phyloP scores from a whole-genome alignment of 2,329 filamentous ascomycete genomes.

The Calonectria naviculata region DNA sequence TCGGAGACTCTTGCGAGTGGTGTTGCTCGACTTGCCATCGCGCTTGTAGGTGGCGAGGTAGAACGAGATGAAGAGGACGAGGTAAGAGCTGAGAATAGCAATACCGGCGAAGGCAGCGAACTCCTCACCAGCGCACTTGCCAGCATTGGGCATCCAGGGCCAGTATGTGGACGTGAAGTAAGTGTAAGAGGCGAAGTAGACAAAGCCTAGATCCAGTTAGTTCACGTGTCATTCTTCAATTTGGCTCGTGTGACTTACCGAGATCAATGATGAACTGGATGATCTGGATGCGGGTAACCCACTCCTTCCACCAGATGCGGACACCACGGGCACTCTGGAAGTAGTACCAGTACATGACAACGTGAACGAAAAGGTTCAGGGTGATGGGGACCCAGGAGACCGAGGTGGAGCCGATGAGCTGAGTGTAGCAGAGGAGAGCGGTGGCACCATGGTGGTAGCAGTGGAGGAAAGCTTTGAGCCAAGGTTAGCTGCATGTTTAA shows the following conservation, averaged over 20 bases:
- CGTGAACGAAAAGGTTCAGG: constrained; percentile 93
- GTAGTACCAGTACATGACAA: constrained; percentile 99
- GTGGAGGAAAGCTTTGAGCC: constrained; percentile 85
- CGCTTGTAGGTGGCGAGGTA: constrained; percentile 97
- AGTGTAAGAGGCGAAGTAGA: constrained; percentile 99
- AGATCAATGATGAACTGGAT: constrained; percentile 97
- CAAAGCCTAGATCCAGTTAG: constrained; percentile 74
- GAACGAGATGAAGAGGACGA: constrained; percentile 98
- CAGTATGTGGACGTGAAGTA: constrained; percentile 97
- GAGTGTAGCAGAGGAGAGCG: constrained; percentile 96
- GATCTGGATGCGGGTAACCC: constrained; percentile 98
- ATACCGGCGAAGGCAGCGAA: constrained; percentile 95
- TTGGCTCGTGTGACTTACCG: constrained; percentile 65
- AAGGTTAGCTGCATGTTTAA: constrained; percentile 43
- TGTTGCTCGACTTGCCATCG: constrained; percentile 80
- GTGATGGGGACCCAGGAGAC: constrained; percentile 96
- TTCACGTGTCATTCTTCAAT: neutral
- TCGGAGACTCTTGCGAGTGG: constrained; percentile 81
- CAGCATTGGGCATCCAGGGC: constrained; percentile 83
- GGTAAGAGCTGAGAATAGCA: constrained; percentile 91
- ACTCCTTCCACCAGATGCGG: constrained; percentile 99
- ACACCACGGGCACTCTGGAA: constrained; percentile 98
- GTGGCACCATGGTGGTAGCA: constrained; percentile 99
- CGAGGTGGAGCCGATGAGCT: constrained; percentile 90
- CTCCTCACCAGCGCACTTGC: constrained; percentile 93